Evolutionary conservation across 2,329 filamentous ascomycete genomes (phyloP).

Genomic region (Grosmannia clavigera): DNA sequence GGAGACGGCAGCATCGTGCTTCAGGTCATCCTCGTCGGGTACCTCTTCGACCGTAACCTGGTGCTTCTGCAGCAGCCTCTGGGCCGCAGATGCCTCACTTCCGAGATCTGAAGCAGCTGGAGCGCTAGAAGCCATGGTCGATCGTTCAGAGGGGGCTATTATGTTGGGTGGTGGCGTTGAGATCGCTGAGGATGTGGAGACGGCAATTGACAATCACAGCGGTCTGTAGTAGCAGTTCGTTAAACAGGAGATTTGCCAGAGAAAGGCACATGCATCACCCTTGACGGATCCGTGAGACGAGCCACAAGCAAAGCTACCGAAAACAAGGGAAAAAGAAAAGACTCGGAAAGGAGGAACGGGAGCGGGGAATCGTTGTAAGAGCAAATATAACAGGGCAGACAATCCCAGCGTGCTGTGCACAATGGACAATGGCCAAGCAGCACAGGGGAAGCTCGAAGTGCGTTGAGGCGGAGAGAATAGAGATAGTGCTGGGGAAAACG

Average conservation of each 20-base stretch:
- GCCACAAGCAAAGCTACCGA: background rate
- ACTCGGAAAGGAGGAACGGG: background rate
- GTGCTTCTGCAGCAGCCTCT: constrained; percentile 55
- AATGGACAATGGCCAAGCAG: background rate
- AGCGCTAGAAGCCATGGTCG: constrained; percentile 15
- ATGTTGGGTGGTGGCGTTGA: background rate
- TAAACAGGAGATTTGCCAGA: background rate
- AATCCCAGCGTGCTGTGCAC: background rate
- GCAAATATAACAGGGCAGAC: background rate
- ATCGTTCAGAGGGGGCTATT: background rate
- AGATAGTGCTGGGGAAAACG: background rate
- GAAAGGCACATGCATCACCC: background rate
- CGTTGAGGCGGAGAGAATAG: background rate
- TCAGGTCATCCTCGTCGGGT: constrained; percentile 63
- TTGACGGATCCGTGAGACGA: background rate
- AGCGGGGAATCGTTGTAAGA: background rate
- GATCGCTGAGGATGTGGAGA: background rate
- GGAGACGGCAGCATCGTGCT: constrained; percentile 27
- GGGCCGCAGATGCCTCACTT: constrained; percentile 39
- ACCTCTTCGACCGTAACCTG: constrained; percentile 69
- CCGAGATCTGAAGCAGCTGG: constrained; percentile 21
- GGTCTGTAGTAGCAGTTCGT: background rate
- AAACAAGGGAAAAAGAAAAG: background rate
- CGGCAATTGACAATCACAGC: background rate
- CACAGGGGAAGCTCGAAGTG: background rate